A percentile compares a stretch with the other conserved stretches of the same genome.
Conservation (phyloP, 371 early-diverging fungal species). For the Mucor irregularis region DNA sequence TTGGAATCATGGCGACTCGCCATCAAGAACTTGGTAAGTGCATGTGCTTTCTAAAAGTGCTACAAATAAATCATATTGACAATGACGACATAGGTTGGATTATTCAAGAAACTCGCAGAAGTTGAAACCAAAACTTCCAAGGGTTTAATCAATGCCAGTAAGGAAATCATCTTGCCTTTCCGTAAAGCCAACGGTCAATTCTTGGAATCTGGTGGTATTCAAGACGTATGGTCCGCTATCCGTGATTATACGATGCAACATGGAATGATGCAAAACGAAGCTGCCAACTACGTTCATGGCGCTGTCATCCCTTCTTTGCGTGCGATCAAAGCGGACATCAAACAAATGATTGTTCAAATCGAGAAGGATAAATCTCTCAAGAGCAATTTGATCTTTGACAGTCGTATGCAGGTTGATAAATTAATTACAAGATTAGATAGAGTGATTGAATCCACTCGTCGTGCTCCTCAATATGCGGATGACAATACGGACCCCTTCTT, state of each 20-base stretch:
- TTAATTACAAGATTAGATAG: constrained; percentile 30
- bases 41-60: no score
- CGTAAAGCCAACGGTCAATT: constrained; percentile 34
- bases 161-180: constrained; percentile 30
- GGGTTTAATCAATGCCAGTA: constrained; percentile 26
- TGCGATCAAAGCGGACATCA: constrained; percentile 41
- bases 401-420: constrained; percentile 31
- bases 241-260: constrained; percentile 42
- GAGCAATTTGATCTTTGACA: constrained; percentile 31
- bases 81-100: constrained; percentile 28
- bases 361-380: constrained; percentile 34
- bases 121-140: constrained; percentile 33
- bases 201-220: constrained; percentile 43
- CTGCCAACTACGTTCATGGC: constrained; percentile 32
- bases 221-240: constrained; percentile 44
- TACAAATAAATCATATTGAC: no score
- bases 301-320: constrained; percentile 38
- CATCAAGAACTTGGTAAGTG: constrained; percentile 42
- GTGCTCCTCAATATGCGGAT: constrained; percentile 27
- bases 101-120: constrained; percentile 33
- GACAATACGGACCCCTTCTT: constrained; percentile 40
- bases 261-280: constrained; percentile 42
- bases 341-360: constrained; percentile 30
- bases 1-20: constrained; percentile 40
- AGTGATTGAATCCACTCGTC: constrained; percentile 19